These are phyloP conservation scores for Erodium maritimum DNA, from an alignment of 345 rosid genomes.

Conservation along the genomic window DNA sequence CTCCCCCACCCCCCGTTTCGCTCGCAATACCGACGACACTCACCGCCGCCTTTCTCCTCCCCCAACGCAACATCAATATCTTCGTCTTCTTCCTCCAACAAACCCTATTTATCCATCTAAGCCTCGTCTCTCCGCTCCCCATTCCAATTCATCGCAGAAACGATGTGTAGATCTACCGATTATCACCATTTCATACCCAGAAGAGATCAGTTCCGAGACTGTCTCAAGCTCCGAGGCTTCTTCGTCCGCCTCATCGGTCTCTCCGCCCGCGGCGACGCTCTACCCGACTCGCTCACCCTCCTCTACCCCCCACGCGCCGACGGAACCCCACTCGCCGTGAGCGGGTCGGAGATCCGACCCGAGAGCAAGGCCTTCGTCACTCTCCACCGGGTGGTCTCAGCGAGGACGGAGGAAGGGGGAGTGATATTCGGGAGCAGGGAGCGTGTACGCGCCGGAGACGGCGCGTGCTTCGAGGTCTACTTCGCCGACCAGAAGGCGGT, in stretches of 20 bases:
- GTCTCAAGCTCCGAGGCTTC: conserved; percentile 48
- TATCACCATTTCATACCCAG: conserved; percentile 16
- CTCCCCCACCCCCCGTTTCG: conserved; percentile 12
- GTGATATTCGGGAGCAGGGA: conserved; percentile 53
- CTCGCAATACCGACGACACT: not conserved
- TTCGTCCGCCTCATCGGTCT: conserved; percentile 37
- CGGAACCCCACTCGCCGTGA: conserved; percentile 36
- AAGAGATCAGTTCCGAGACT: not conserved
- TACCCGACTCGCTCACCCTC: conserved; percentile 58
- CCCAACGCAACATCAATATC: not conserved
- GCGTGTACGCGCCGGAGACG: conserved; percentile 39
- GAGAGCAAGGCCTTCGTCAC: conserved; percentile 48
- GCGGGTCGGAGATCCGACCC: conserved; percentile 51
- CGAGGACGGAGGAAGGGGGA: conserved; percentile 18
- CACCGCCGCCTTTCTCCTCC: not conserved
- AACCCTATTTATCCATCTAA: not conserved
- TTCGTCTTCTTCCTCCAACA: no score
- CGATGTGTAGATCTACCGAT: conserved; percentile 55
- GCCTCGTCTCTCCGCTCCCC: not conserved
- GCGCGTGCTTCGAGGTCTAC: conserved; percentile 63
- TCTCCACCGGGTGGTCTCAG: conserved; percentile 41
- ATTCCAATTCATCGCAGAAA: not conserved
- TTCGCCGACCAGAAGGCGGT: conserved; percentile 46
- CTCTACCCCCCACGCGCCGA: conserved; percentile 54
- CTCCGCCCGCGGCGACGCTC: not conserved